Evolutionary conservation across 176 grass and related monocot species (phyloP).

Genomic region (Tuctoria greenei): DNA sequence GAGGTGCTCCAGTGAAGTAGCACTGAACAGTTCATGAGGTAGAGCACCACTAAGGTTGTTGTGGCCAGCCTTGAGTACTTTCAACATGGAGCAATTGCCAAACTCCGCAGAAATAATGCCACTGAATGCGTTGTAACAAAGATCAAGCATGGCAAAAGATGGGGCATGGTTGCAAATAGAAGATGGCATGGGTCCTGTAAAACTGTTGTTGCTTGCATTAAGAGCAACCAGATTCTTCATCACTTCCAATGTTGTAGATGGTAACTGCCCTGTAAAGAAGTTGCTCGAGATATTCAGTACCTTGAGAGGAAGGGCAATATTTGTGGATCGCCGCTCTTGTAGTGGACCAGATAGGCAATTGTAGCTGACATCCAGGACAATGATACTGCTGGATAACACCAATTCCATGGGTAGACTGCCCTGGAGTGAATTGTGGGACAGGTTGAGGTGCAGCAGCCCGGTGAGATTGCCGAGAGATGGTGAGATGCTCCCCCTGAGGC

Average conservation of each 20-base stretch:
- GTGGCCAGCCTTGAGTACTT: conserved; percentile 50
- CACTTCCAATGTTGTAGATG: conserved; percentile 30
- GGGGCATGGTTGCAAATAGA: conserved; percentile 51
- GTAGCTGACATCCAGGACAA: conserved; percentile 69
- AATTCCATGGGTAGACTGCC: conserved; percentile 45
- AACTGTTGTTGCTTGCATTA: conserved; percentile 80
- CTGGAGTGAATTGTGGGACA: conserved; percentile 53
- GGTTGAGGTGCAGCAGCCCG: conserved; percentile 46
- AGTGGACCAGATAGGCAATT: conserved; percentile 45
- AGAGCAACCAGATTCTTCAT: conserved; percentile 59
- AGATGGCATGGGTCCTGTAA: conserved; percentile 56
- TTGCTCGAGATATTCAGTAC: conserved; percentile 84
- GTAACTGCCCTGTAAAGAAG: conserved; percentile 47
- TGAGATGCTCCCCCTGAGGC: conserved; percentile 49
- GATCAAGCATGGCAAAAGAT: conserved; percentile 45
- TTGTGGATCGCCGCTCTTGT: conserved; percentile 24
- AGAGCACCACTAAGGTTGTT: conserved; percentile 56
- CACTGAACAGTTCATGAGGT: conserved; percentile 52
- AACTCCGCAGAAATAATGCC: conserved; percentile 49
- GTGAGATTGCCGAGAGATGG: conserved; percentile 52
- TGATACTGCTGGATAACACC: conserved; percentile 49
- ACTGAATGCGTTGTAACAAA: conserved; percentile 58
- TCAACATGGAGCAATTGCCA: conserved; percentile 61
- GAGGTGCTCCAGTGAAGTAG: conserved; percentile 51
- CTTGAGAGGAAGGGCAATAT: conserved; percentile 37